Evolutionary conservation across 2,329 filamentous ascomycete genomes (phyloP), one percentile per base, ranked within the genome.

Genomic region (Capronia americana): DNA sequence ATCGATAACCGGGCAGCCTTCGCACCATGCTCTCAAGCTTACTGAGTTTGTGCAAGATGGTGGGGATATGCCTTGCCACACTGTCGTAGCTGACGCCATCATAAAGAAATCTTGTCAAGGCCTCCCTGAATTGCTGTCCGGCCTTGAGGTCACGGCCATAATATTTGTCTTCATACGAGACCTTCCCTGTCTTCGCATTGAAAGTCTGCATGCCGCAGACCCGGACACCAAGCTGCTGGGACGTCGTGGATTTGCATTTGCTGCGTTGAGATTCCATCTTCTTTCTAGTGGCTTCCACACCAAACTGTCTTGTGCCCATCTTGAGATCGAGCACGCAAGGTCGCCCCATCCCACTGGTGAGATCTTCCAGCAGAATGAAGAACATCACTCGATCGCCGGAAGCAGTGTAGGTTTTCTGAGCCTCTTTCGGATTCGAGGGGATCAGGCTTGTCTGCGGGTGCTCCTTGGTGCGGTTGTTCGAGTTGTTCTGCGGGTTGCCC

Each of bases 91-190:
- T 92, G 24, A 92, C 85, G 0, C 94, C 95, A 72, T 98, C 92
- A 77, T 93, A 97, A 68, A 99, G 86, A 76, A 98, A 99, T 30
- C 91, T 88, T 60, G 89, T 94, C 4, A 99, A 83, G 0, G 93
- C 93, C 66, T 90, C 88, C 75, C 96, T 92, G 74, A 99, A 98
- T 75, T 98, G 92, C 2, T 86, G 84, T 1, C 95, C 95, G 2
- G 91, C 92, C 77, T 93, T 93, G 38, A 99, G 82, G 72, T 92
- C 88, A 61, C 95, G 90, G 1, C 95, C 95, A 76, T 92, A 97
- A 78, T 99, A 99, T 79, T 99, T 99, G 84, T 99, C 95, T 76
- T 96, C 91, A 75, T 98, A 99, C n/a, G 93, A 84, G 75, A 97
- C 97, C 55, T 87, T 88, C 74, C 96, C 88, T 41, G 88, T 90